These are phyloP conservation scores for Chlorella sorokiniana DNA, from an alignment of 139 green algal genomes.

Conservation along the genomic window DNA sequence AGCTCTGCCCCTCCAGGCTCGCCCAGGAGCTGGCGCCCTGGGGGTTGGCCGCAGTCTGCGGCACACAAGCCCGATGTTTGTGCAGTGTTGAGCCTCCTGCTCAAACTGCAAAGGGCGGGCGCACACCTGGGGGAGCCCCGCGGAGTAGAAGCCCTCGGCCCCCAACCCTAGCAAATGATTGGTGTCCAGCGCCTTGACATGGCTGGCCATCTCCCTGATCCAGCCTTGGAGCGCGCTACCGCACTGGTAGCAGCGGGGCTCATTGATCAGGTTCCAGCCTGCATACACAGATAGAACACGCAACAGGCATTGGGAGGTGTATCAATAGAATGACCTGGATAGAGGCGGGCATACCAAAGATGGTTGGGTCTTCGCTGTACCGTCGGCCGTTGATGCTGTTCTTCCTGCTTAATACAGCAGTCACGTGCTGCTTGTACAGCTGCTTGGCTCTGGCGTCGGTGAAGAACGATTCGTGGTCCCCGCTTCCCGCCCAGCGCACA, in stretches of 20 bases:
- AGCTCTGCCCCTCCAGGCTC: conserved; percentile 48
- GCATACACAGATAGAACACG: too few relatives aligned
- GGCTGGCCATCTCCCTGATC: conserved; percentile 52
- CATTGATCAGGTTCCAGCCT: conserved; percentile 67
- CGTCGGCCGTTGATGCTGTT: conserved; percentile 65
- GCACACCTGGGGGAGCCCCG: conserved; percentile 6
- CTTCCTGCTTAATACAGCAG: conserved; percentile 41
- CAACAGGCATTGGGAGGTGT: not conserved
- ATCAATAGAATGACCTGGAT: too few relatives aligned
- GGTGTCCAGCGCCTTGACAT: conserved; percentile 54
- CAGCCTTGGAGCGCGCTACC: conserved; percentile 10
- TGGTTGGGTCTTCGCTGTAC: conserved; percentile 72
- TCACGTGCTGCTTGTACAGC: conserved; percentile 35
- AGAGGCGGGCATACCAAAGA: conserved; percentile 48
- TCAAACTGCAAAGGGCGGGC: not conserved
- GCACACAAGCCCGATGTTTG: not conserved
- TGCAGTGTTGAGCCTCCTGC: not conserved
- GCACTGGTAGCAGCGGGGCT: conserved; percentile 45
- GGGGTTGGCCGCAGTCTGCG: conserved; percentile 33
- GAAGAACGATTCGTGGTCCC: conserved; percentile 47
- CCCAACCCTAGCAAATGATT: conserved; percentile 57
- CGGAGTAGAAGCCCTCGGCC: conserved; percentile 58
- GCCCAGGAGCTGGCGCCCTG: conserved; percentile 37
- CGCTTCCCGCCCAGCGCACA: conserved; percentile 15
- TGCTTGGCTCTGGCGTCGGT: conserved; percentile 7